Conservation (phyloP, 257 asterid species). For the Verbena officinalis region DNA sequence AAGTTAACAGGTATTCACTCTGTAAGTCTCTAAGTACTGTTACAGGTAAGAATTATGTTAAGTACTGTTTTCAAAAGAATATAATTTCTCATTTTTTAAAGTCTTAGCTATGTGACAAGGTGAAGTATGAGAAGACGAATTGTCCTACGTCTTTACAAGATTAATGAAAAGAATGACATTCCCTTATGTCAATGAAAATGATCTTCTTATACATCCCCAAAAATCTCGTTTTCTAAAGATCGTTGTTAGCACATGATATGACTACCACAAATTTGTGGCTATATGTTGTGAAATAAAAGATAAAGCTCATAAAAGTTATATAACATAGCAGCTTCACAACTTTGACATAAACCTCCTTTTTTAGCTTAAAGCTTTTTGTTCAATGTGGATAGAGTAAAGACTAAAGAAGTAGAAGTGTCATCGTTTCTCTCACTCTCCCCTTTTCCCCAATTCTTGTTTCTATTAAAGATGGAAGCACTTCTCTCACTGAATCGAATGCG, state of each 20-base stretch:
- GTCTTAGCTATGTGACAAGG: neutral
- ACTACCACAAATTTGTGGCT: neutral
- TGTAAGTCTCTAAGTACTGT: neutral
- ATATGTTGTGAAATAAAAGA: neutral
- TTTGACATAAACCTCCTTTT: neutral
- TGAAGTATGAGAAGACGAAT: neutral
- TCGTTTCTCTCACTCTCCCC: neutral
- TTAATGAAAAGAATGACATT: neutral
- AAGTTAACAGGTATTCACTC: neutral
- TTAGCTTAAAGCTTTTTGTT: neutral
- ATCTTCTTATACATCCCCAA: neutral
- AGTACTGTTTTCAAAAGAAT: neutral
- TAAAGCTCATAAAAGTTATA: neutral
- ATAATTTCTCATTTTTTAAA: neutral
- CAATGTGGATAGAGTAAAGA: slow-evolving; percentile 7
- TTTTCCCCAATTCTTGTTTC: neutral
- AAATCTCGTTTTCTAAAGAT: neutral
- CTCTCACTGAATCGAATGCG: neutral
- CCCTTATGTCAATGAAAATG: neutral
- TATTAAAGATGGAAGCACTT: neutral
- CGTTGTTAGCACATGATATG: neutral
- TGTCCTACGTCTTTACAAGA: neutral
- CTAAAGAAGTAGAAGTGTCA: neutral
- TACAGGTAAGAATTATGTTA: neutral
- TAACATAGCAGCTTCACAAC: neutral